phyloP scores from a whole-genome alignment of 1,139 yeast genomes.

The Geotrichum klebahnii region DNA sequence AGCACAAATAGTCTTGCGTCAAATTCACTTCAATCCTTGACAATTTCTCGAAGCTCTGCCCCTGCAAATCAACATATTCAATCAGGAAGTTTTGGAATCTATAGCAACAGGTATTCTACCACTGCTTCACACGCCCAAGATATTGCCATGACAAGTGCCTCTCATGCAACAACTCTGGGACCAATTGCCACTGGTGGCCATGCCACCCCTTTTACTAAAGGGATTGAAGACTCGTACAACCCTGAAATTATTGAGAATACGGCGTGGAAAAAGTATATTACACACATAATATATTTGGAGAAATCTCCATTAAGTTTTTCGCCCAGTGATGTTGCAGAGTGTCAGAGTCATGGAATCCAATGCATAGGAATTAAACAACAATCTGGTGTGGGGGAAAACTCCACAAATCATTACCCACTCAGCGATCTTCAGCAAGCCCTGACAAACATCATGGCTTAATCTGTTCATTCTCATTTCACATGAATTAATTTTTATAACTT shows the following conservation, averaged over 20 bases:
- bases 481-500: no score
- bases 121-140: neutral
- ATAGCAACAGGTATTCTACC: neutral
- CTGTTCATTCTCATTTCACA: no score
- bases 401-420: no score
- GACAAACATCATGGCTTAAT: no score
- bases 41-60: neutral
- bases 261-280: conserved; percentile 19
- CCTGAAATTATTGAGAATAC: conserved; percentile 9
- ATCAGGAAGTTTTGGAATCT: conserved; percentile 1
- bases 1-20: conserved; percentile 13
- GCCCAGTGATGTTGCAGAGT: no score
- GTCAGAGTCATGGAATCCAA: no score
- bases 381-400: no score
- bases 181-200: neutral
- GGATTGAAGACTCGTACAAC: conserved; percentile 17
- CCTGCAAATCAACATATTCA: neutral
- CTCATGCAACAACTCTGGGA: neutral
- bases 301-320: no score
- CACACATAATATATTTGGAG: conserved; percentile 21
- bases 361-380: no score
- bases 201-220: neutral
- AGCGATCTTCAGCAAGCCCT: no score
- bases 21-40: conserved; percentile 1
- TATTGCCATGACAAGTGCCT: neutral